Percentiles rank a stretch among this genome's conserved stretches.
phyloP scores from a whole-genome alignment of 2,329 filamentous ascomycete species.

The Nigrospora osmanthi region DNA sequence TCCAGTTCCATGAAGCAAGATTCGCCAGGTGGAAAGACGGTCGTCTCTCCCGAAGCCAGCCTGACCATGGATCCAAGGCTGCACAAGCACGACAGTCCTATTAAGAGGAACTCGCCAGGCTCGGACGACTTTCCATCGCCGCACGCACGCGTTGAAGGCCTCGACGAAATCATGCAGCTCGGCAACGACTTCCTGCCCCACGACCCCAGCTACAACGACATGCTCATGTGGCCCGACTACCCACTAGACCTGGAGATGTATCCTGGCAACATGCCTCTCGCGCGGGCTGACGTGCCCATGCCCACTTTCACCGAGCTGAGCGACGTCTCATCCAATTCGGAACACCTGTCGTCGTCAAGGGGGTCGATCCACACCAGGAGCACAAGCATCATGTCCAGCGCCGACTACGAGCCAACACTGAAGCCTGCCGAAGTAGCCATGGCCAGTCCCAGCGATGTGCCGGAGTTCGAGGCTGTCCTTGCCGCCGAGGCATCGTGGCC shows the following conservation, averaged over 20 bases:
- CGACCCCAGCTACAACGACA: constrained; percentile 32
- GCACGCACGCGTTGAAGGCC: constrained; percentile 23
- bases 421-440: constrained; percentile 23
- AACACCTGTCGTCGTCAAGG: constrained; percentile 33
- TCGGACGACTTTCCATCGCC: constrained; percentile 27
- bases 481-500: constrained; percentile 43
- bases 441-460: constrained; percentile 20
- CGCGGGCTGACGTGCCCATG: constrained; percentile 24
- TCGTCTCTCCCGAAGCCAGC: constrained; percentile 18
- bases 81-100: constrained; percentile 14
- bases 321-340: constrained; percentile 32
- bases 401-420: constrained; percentile 24
- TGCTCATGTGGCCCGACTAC: constrained; percentile 35
- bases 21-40: constrained; percentile 11
- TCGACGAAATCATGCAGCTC: constrained; percentile 35
- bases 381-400: constrained; percentile 37
- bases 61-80: constrained; percentile 23
- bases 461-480: constrained; percentile 38
- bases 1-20: constrained; percentile 15
- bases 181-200: constrained; percentile 24
- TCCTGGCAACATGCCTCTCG: constrained; percentile 20
- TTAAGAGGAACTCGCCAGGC: constrained; percentile 23
- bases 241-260: constrained; percentile 35
- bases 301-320: constrained; percentile 29
- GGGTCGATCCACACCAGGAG: constrained; percentile 37